Evolutionary conservation across 768 basidiomycete species (phyloP).

Genomic region (Podaxis sp.): DNA sequence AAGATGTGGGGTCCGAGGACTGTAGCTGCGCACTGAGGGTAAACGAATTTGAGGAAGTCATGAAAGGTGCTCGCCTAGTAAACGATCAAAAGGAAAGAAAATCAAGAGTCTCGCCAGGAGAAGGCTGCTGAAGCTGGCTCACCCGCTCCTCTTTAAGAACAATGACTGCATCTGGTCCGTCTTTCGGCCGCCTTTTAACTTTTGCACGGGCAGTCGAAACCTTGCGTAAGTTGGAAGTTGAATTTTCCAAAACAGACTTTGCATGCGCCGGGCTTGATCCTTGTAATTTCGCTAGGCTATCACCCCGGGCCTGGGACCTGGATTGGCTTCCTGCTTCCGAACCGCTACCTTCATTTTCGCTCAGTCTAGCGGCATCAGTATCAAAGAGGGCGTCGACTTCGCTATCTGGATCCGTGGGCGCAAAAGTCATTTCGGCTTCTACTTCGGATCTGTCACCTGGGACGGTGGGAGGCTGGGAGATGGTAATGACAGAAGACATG

Average conservation of each 20-base stretch:
- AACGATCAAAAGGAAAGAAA: neutral
- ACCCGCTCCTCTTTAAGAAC: conserved; percentile 88
- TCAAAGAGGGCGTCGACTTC: conserved; percentile 42
- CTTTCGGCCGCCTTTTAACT: conserved; percentile 37
- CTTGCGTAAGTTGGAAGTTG: conserved; percentile 3
- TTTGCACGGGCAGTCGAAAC: conserved; percentile 31
- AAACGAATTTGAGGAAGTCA: conserved; percentile 90
- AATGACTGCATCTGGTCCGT: conserved; percentile 76
- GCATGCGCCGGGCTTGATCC: conserved; percentile 18
- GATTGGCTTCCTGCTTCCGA: conserved; percentile 20
- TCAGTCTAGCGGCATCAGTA: conserved; percentile 27
- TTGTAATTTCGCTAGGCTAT: conserved; percentile 61
- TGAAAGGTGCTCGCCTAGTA: conserved; percentile 78
- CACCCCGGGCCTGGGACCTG: conserved; percentile 38
- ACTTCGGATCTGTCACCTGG: conserved; percentile 43
- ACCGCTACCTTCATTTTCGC: conserved; percentile 32
- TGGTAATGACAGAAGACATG: conserved; percentile 80
- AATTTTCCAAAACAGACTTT: conserved; percentile 14
- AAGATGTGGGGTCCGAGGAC: neutral
- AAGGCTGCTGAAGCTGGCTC: conserved; percentile 14
- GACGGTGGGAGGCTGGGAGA: conserved; percentile 66
- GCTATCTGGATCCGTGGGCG: conserved; percentile 50
- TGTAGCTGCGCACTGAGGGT: conserved; percentile 70
- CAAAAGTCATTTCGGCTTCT: conserved; percentile 54
- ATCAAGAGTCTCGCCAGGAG: neutral